Percentiles rank a stretch among this genome's conserved stretches.
These are phyloP conservation scores for Lipomyces yamanashiensis DNA, from an alignment of 805 yeast genomes.

Conservation along the genomic window DNA sequence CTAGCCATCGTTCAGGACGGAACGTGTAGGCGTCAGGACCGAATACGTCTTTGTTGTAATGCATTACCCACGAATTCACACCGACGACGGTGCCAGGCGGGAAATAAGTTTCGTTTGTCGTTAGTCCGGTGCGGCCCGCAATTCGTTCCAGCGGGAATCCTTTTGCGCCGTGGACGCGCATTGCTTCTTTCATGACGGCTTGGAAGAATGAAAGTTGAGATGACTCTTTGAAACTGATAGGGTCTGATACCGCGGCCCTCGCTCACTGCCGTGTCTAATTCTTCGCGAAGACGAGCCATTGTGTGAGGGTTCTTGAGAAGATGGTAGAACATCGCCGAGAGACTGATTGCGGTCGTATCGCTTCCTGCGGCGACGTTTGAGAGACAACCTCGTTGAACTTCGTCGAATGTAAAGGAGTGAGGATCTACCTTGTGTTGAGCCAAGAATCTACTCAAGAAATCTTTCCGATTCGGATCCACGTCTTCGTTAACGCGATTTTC, in stretches of 20 bases:
- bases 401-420: neutral
- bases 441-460: neutral
- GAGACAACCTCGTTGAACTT: neutral
- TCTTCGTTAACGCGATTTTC: neutral
- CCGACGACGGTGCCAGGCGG: constrained; percentile 6
- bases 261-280: neutral
- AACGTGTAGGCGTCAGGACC: neutral
- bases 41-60: constrained; percentile 1
- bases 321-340: neutral
- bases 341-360: constrained; percentile 6
- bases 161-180: neutral
- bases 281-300: neutral
- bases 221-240: constrained; percentile 1
- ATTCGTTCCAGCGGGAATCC: constrained; percentile 8
- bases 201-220: neutral
- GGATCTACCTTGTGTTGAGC: neutral
- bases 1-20: constrained; percentile 3
- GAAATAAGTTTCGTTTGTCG: neutral
- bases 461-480: neutral
- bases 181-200: constrained; percentile 7
- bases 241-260: neutral
- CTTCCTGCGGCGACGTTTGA: constrained; percentile 4
- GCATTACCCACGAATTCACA: constrained; percentile 6
- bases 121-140: neutral
- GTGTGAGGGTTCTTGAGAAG: neutral